A percentile compares a stretch with the other conserved stretches of the same genome.
Evolutionary conservation across 1,139 yeast genomes (phyloP).

Genomic region (Meyerozyma athensensis): DNA sequence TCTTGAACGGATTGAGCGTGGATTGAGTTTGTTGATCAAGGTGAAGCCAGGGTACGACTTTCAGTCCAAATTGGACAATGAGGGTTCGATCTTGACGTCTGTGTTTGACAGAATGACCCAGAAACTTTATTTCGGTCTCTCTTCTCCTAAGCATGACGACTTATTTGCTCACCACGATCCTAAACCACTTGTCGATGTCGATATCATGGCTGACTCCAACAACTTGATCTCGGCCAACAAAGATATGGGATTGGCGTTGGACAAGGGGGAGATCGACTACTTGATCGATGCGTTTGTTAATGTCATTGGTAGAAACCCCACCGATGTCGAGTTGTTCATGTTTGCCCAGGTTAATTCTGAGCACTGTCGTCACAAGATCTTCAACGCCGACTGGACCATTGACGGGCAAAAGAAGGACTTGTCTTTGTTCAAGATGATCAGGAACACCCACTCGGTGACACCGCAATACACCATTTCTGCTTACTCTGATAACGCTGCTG

Average conservation of each 20-base stretch:
- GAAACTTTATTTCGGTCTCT: constrained; percentile 42
- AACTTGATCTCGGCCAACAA: constrained; percentile 74
- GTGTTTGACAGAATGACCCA: constrained; percentile 97
- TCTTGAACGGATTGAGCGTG: constrained; percentile 87
- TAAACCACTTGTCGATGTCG: constrained; percentile 78
- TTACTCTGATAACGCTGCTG: constrained; percentile 98
- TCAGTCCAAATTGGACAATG: constrained; percentile 42
- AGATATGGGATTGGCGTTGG: constrained; percentile 85
- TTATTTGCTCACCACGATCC: constrained; percentile 78
- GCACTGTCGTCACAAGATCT: constrained; percentile 98
- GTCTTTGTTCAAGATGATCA: constrained; percentile 89
- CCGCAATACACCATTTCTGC: constrained; percentile 89
- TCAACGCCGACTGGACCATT: constrained; percentile 97
- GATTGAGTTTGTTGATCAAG: constrained; percentile 67
- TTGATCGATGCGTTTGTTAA: constrained; percentile 72
- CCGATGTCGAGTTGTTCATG: constrained; percentile 97
- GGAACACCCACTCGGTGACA: constrained; percentile 80
- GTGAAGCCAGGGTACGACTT: constrained; percentile 67
- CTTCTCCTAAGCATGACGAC: constrained; percentile 61
- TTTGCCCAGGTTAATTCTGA: constrained; percentile 99
- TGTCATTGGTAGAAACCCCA: constrained; percentile 82
- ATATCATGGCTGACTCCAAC: constrained; percentile 54
- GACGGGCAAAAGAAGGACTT: constrained; percentile 73
- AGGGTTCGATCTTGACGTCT: constrained; percentile 51
- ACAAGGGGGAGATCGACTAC: constrained; percentile 88